These are phyloP conservation scores for Nicotiana tabacum DNA, from an alignment of 257 asterid genomes.

Conservation along the genomic window DNA sequence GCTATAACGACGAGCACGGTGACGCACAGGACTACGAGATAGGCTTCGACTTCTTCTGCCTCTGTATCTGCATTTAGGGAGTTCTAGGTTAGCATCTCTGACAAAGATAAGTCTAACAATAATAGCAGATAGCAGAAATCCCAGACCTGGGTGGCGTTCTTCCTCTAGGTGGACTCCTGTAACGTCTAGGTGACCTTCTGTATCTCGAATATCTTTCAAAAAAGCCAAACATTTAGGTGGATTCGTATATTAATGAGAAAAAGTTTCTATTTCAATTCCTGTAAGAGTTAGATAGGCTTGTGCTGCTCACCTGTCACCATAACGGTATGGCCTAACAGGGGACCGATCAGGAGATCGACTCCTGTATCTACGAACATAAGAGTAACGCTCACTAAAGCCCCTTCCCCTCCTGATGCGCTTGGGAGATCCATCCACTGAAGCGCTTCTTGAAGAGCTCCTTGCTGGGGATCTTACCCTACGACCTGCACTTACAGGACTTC, in stretches of 20 bases:
- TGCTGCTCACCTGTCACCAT: slow-evolving; percentile 66
- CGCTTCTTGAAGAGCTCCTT: slow-evolving; percentile 88
- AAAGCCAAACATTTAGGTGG: not conserved
- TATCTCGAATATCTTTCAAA: slow-evolving; percentile 53
- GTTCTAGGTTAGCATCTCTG: not conserved
- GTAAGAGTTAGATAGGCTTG: not conserved
- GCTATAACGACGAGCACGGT: slow-evolving; percentile 74
- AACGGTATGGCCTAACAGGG: slow-evolving; percentile 74
- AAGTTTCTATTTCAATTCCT: not conserved
- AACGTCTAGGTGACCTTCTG: slow-evolving; percentile 94
- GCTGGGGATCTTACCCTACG: slow-evolving; percentile 72
- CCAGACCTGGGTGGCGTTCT: slow-evolving; percentile 91
- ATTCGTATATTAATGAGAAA: not conserved
- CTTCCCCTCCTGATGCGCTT: slow-evolving; percentile 90
- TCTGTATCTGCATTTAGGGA: slow-evolving; percentile 54
- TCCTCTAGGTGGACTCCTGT: slow-evolving; percentile 90
- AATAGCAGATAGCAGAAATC: not conserved
- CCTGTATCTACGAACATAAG: slow-evolving; percentile 72
- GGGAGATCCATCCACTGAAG: slow-evolving; percentile 79
- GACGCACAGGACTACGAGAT: slow-evolving; percentile 81
- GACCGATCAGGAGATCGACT: slow-evolving; percentile 92
- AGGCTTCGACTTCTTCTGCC: slow-evolving; percentile 67
- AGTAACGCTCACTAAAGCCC: slow-evolving; percentile 91
- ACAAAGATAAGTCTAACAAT: no score
- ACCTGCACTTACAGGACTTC: slow-evolving; percentile 56